Percentiles rank a stretch among this genome's conserved stretches.
Conservation (phyloP, 768 basidiomycete species). For the Tricholoma bakamatsutake region DNA sequence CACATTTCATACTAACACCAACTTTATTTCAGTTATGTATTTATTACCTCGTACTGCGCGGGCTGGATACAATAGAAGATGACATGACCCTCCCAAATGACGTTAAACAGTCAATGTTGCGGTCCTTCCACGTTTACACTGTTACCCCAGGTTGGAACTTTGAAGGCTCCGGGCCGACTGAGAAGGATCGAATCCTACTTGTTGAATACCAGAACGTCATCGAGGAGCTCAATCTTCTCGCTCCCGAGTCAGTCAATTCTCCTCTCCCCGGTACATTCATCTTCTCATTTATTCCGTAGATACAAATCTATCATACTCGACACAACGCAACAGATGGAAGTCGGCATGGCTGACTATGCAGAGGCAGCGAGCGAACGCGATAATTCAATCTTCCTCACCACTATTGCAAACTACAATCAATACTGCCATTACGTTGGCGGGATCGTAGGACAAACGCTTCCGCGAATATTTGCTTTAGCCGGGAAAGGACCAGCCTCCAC, state of each 20-base stretch:
- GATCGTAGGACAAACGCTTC: constrained; percentile 92
- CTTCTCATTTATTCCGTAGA: constrained; percentile 25
- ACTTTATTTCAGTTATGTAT: constrained; percentile 67
- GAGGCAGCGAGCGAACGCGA: constrained; percentile 72
- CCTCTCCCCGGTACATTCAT: constrained; percentile 3
- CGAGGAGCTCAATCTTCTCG: constrained; percentile 71
- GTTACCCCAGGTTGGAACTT: constrained; percentile 85
- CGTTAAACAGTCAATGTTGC: constrained; percentile 79
- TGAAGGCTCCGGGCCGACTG: constrained; percentile 72
- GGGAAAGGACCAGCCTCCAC: constrained; percentile 74
- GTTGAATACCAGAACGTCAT: constrained; percentile 79
- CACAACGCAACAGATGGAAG: constrained; percentile 81
- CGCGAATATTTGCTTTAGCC: constrained; percentile 79
- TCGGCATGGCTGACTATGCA: constrained; percentile 94
- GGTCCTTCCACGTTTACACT: constrained; percentile 75
- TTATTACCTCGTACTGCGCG: constrained; percentile 94
- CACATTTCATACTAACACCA: not conserved
- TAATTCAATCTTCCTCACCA: constrained; percentile 55
- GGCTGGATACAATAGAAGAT: constrained; percentile 94
- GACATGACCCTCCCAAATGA: constrained; percentile 93
- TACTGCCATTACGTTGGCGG: constrained; percentile 99
- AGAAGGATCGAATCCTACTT: constrained; percentile 83
- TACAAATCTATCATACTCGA: constrained; percentile 79
- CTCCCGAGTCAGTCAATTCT: constrained; percentile 44
- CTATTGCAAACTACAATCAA: constrained; percentile 84